Base-by-base conservation (phyloP, 164 flowering plant genomes). In the Berberis vulgaris region DNA sequence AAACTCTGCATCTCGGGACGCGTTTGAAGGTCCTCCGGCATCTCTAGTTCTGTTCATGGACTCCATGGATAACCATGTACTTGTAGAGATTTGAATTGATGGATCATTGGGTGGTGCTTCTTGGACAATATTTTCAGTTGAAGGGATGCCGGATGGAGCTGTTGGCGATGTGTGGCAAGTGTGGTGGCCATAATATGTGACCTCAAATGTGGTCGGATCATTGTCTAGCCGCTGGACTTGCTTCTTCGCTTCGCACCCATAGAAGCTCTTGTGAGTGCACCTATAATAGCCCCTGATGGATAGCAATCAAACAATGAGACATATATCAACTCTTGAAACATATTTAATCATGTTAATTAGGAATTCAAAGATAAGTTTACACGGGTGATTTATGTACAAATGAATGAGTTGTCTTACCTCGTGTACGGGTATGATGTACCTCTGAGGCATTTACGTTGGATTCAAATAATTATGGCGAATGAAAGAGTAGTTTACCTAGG, bases 261-360 rank as follows among this genome's bases (percentile, higher is more conserved):
- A 86, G 59, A 83, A 67, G 67, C 69, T 89, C 66, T 82, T 92
- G 78, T 89, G 97, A 65, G 98, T 86, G 79, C 98, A 93, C 62
- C 97, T 80, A 71, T 75, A 90, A 67, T 90, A 90, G 4, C 80
- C 69, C 84, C 97, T 90, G 74, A 26, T 26, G 26, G 26, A 26
- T 26, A 26, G 26, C 5, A 43, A 58, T 47, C 7, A 2, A 4
- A 47, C 26, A 26, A 26, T 26, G 26, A 26, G 26, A 26, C 26
- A 26, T 26, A 26, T 26, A 26, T 26, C 26, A 26, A 26, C 26
- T 26, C 26, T 26, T 26, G 26, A 26, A 26, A 26, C 26, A 26
- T 26, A 26, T 26, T 26, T 26, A 0, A 26, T 26, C 26, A 26
- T 26, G 26, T 26, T 26, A 26, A 26, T 26, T 26, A 26, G 26